These are phyloP conservation scores for Mycena floridula DNA, from an alignment of 768 basidiomycete species.

Conservation along the genomic window DNA sequence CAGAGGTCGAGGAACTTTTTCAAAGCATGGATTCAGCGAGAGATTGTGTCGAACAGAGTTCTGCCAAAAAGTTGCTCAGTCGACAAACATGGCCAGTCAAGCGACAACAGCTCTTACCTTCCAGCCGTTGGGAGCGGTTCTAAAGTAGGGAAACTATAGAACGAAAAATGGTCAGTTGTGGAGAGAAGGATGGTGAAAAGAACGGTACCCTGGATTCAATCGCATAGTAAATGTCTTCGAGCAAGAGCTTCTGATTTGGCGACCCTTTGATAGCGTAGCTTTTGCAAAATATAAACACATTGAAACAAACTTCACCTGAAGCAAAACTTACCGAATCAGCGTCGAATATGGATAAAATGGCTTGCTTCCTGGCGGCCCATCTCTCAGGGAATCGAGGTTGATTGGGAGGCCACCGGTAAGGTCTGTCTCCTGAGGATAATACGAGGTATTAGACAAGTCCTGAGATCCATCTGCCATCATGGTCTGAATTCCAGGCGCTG, in stretches of 20 bases:
- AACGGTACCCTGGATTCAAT: constrained; percentile 77
- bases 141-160: constrained; percentile 79
- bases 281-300: constrained; percentile 8
- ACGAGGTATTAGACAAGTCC: constrained; percentile 55
- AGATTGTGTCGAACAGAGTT: constrained; percentile 90
- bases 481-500: constrained; percentile 50
- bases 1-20: constrained; percentile 86
- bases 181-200: constrained; percentile 2
- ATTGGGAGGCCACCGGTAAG: constrained; percentile 80
- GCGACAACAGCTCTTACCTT: constrained; percentile 74
- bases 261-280: constrained; percentile 92
- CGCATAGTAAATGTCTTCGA: constrained; percentile 90
- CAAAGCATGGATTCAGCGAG: constrained; percentile 86
- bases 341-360: constrained; percentile 91
- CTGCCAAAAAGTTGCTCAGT: constrained; percentile 33
- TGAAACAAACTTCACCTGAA: constrained; percentile 9
- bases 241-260: constrained; percentile 75
- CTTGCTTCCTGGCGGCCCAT: constrained; percentile 85
- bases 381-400: constrained; percentile 80
- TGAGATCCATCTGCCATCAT: constrained; percentile 57
- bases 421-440: constrained; percentile 73
- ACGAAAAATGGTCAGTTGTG: too few relatives aligned
- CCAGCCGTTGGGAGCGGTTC: constrained; percentile 86
- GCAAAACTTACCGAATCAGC: constrained; percentile 66
- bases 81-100: constrained; percentile 61